A percentile compares a stretch with the other conserved stretches of the same genome.
phyloP scores from a whole-genome alignment of 2,329 filamentous ascomycete species.

The Pseudofabraea citricarpa region DNA sequence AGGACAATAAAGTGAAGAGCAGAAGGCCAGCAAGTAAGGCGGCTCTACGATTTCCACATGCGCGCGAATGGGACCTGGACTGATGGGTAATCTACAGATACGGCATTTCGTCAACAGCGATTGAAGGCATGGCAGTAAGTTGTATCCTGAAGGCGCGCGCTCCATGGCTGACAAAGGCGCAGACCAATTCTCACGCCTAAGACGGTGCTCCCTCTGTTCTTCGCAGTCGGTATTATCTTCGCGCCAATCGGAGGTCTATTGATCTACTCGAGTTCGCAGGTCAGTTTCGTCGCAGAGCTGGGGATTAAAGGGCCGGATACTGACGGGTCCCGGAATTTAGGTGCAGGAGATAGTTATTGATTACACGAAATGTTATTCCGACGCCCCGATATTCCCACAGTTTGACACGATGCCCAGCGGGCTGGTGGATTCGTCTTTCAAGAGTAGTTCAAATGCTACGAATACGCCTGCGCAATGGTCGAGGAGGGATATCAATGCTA shows the following conservation, averaged over 20 bases:
- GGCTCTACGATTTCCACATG: slow-evolving; percentile 18
- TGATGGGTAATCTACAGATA: slow-evolving; percentile 54
- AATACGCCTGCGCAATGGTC: slow-evolving; percentile 18
- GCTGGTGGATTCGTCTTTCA: slow-evolving; percentile 68
- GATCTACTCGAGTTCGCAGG: slow-evolving; percentile 78
- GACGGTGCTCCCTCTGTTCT: slow-evolving; percentile 87
- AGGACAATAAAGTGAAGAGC: slow-evolving; percentile 80
- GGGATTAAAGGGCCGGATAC: too few species aligned
- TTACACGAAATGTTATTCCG: slow-evolving; percentile 70
- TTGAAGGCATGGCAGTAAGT: slow-evolving; percentile 97
- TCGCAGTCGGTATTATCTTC: slow-evolving; percentile 85
- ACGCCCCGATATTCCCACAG: slow-evolving; percentile 42
- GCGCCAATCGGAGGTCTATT: slow-evolving; percentile 86
- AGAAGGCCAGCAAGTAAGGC: slow-evolving; percentile 79
- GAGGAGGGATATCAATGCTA: slow-evolving; percentile 32
- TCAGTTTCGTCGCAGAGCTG: slow-evolving; percentile 42
- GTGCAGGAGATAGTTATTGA: slow-evolving; percentile 89
- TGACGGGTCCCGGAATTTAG: slow-evolving; percentile 35
- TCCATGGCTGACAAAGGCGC: slow-evolving; percentile 19
- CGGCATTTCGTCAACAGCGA: slow-evolving; percentile 92
- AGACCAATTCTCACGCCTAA: slow-evolving; percentile 94
- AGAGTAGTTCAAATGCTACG: slow-evolving; percentile 38
- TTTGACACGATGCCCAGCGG: slow-evolving; percentile 49
- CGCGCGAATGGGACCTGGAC: too few species aligned
- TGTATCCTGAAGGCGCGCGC: slow-evolving; percentile 6